Evolutionary conservation across 257 asterid species (phyloP).

Genomic region (Osmanthus fragrans): DNA sequence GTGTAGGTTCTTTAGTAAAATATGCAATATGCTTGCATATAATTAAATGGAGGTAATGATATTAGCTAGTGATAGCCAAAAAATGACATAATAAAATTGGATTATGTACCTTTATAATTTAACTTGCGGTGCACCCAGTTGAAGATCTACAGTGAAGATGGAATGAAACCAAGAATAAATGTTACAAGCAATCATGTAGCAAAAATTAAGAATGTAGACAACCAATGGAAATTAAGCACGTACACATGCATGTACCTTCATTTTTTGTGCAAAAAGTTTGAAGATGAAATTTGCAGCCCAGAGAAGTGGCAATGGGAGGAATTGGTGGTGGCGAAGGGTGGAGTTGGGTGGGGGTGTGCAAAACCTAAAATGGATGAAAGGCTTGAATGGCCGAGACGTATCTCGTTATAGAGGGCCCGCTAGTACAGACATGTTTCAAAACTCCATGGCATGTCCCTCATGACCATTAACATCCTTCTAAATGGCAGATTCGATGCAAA

Average conservation of each 20-base stretch:
- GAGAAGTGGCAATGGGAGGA: not conserved
- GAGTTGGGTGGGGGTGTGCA: slow-evolving; percentile 1
- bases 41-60: no score
- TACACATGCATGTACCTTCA: slow-evolving; percentile 41
- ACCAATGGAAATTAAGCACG: not conserved
- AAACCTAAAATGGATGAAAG: slow-evolving; percentile 7
- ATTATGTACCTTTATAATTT: slow-evolving; percentile 46
- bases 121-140: slow-evolving; percentile 79
- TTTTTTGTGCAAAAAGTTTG: slow-evolving; percentile 18
- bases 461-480: slow-evolving; percentile 26
- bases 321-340: slow-evolving; percentile 10
- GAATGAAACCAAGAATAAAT: not conserved
- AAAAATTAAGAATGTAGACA: not conserved
- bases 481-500: slow-evolving; percentile 30
- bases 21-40: no score
- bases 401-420: slow-evolving; percentile 21
- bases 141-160: slow-evolving; percentile 50
- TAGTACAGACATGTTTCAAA: slow-evolving; percentile 14
- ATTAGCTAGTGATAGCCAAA: no score
- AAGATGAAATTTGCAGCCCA: slow-evolving; percentile 29
- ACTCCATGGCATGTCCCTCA: slow-evolving; percentile 8
- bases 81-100: no score
- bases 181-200: not conserved
- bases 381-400: slow-evolving; percentile 24
- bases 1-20: no score